A percentile compares a stretch with the other conserved stretches of the same genome.
Conservation (phyloP, 2,329 filamentous ascomycete genomes). For the Acarospora socialis region DNA sequence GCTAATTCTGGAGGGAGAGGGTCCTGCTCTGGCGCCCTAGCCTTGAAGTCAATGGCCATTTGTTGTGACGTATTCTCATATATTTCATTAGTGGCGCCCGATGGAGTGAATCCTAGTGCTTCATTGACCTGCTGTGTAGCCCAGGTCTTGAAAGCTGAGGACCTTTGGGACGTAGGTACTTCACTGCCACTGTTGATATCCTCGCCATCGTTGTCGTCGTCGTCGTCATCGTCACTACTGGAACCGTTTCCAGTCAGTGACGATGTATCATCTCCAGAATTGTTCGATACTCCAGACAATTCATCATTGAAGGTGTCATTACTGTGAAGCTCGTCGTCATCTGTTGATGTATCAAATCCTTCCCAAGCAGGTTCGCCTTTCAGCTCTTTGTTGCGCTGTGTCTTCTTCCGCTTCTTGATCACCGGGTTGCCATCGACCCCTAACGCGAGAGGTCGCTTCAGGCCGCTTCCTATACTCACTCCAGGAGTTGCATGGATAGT, state of each 20-base stretch:
- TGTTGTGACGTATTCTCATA: slow-evolving; percentile 40
- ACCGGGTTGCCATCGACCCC: slow-evolving; percentile 68
- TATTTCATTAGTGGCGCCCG: slow-evolving; percentile 26
- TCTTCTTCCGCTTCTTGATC: slow-evolving; percentile 67
- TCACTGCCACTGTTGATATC: slow-evolving; percentile 14
- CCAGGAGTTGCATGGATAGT: neutral
- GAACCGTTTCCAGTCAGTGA: slow-evolving; percentile 12
- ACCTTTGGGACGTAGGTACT: slow-evolving; percentile 23
- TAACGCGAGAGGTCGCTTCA: slow-evolving; percentile 74
- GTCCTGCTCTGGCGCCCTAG: slow-evolving; percentile 55
- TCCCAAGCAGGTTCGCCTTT: slow-evolving; percentile 37
- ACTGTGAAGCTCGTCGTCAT: slow-evolving; percentile 41
- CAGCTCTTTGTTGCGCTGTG: slow-evolving; percentile 38
- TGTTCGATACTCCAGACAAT: slow-evolving; percentile 17
- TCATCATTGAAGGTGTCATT: slow-evolving; percentile 45
- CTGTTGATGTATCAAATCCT: slow-evolving; percentile 30
- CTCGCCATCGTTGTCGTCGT: slow-evolving; percentile 18
- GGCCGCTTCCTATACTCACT: slow-evolving; percentile 51
- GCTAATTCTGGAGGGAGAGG: slow-evolving; percentile 53
- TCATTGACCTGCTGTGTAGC: slow-evolving; percentile 75
- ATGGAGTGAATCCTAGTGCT: slow-evolving; percentile 54
- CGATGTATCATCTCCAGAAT: slow-evolving; percentile 15
- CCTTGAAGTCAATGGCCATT: slow-evolving; percentile 41
- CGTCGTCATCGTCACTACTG: slow-evolving; percentile 20
- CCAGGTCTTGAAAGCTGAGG: slow-evolving; percentile 84